Evolutionary conservation across 1,284 basidiomycete species (phyloP).

Genomic region (Apiotrichum mycotoxinovorans): DNA sequence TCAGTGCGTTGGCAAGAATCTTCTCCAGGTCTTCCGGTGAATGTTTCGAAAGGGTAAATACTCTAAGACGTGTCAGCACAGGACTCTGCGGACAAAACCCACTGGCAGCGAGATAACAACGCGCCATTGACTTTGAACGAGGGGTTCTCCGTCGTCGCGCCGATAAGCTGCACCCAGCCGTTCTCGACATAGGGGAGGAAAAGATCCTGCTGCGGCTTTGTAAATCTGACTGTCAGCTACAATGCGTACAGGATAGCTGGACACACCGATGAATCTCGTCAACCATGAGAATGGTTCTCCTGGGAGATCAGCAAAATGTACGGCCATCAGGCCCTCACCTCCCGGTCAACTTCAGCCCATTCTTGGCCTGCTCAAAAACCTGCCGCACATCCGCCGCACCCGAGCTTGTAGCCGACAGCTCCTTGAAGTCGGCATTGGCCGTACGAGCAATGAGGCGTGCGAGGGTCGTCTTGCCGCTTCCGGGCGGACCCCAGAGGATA

Average conservation of each 20-base stretch:
- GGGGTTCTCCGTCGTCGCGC: constrained; percentile 89
- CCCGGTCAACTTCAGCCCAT: constrained; percentile 64
- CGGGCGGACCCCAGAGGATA: constrained; percentile 50
- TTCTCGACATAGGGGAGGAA: constrained; percentile 77
- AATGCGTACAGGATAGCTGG: constrained; percentile 8
- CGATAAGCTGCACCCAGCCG: constrained; percentile 74
- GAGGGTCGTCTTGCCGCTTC: constrained; percentile 49
- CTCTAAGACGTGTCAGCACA: constrained; percentile 23
- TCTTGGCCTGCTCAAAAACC: constrained; percentile 76
- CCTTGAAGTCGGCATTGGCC: constrained; percentile 62
- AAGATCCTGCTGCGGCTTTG: constrained; percentile 76
- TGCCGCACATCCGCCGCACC: constrained; percentile 74
- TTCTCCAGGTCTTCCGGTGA: constrained; percentile 36
- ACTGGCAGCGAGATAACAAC: constrained; percentile 76
- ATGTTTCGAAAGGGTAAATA: constrained; percentile 44
- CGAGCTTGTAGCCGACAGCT: constrained; percentile 69
- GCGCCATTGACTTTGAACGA: constrained; percentile 78
- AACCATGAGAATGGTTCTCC: constrained; percentile 45
- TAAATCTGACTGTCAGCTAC: constrained; percentile 50
- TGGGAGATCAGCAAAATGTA: constrained; percentile 6
- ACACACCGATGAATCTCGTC: constrained; percentile 80
- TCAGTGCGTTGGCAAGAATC: constrained; percentile 44
- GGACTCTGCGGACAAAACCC: constrained; percentile 26
- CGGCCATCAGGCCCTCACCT: constrained; percentile 50
- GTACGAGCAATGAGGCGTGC: constrained; percentile 43